A percentile compares a stretch with the other conserved stretches of the same genome.
phyloP scores from a whole-genome alignment of 2,329 filamentous ascomycete genomes.

The Aspergillus novofumigatus region DNA sequence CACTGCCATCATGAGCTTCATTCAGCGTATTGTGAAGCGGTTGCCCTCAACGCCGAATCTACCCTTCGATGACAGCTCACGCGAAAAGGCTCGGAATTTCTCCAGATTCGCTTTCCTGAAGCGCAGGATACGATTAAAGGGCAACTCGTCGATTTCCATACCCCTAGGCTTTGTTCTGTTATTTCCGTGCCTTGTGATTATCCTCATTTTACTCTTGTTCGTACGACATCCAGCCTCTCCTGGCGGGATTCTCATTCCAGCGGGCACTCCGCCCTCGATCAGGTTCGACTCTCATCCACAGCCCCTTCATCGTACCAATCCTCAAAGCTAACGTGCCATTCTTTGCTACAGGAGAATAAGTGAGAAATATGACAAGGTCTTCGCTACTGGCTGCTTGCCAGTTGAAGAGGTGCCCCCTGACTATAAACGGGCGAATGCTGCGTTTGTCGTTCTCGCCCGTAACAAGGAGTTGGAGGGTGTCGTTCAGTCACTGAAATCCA shows the following conservation, averaged over 20 bases:
- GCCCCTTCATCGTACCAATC: neutral
- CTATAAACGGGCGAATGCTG: conserved; percentile 81
- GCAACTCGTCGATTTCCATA: conserved; percentile 88
- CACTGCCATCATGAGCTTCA: conserved; percentile 47
- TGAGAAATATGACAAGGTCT: conserved; percentile 95
- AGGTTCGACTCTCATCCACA: conserved; percentile 55
- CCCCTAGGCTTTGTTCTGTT: conserved; percentile 88
- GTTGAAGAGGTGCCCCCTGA: conserved; percentile 61
- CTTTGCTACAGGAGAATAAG: conserved; percentile 72
- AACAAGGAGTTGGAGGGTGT: conserved; percentile 97
- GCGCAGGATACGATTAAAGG: conserved; percentile 79
- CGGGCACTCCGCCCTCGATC: conserved; percentile 82
- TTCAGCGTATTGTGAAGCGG: conserved; percentile 51
- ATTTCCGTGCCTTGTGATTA: conserved; percentile 86
- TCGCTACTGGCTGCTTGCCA: conserved; percentile 77
- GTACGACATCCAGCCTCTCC: conserved; percentile 80
- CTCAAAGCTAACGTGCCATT: conserved; percentile 14
- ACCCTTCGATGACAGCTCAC: conserved; percentile 44
- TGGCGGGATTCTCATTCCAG: conserved; percentile 79
- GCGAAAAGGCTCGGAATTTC: conserved; percentile 39
- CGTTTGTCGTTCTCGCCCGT: conserved; percentile 89
- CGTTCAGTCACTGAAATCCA: conserved; percentile 93
- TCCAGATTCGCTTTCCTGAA: conserved; percentile 73
- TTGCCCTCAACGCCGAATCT: conserved; percentile 45
- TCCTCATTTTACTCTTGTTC: conserved; percentile 86